Evolutionary conservation across 2,329 filamentous ascomycete genomes (phyloP).

Genomic region (Metarhizium robertsii): DNA sequence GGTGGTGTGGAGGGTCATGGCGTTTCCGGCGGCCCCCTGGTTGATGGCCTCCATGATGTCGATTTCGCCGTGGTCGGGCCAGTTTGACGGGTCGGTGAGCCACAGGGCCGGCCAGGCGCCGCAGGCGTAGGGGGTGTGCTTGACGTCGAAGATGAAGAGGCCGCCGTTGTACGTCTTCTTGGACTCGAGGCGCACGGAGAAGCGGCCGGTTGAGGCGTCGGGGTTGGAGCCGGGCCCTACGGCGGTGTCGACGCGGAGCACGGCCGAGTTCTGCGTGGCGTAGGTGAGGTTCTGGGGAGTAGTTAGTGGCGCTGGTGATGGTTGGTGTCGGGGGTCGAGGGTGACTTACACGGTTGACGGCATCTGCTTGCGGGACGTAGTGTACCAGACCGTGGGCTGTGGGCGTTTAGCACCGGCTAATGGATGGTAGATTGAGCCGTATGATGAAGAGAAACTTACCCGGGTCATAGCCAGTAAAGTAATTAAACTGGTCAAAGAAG

Average conservation of each 20-base stretch:
- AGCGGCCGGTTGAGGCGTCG: slow-evolving; percentile 48
- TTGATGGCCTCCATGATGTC: slow-evolving; percentile 54
- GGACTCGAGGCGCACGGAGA: slow-evolving; percentile 54
- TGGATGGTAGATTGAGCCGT: not conserved
- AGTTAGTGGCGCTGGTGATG: not conserved
- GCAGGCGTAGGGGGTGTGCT: slow-evolving; percentile 54
- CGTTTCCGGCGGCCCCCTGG: slow-evolving; percentile 42
- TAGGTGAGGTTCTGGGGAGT: slow-evolving; percentile 50
- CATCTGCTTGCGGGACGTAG: slow-evolving; percentile 37
- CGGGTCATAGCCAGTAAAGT: slow-evolving; percentile 41
- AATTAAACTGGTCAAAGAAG: slow-evolving; percentile 48
- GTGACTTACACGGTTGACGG: slow-evolving; percentile 29
- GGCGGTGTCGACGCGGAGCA: slow-evolving; percentile 52
- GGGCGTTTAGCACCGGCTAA: not conserved
- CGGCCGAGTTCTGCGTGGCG: slow-evolving; percentile 40
- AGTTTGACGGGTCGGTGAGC: slow-evolving; percentile 51
- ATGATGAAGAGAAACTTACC: slow-evolving; percentile 17
- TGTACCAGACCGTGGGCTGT: slow-evolving; percentile 41
- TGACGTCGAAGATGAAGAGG: slow-evolving; percentile 59
- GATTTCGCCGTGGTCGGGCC: slow-evolving; percentile 57
- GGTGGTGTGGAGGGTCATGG: slow-evolving; percentile 51
- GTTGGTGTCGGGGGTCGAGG: not conserved
- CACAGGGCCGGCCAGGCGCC: slow-evolving; percentile 59
- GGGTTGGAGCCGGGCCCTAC: slow-evolving; percentile 37
- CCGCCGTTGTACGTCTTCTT: slow-evolving; percentile 50